Evolutionary conservation across 1,284 basidiomycete genomes (phyloP).

Genomic region (Sparassis latifolia): DNA sequence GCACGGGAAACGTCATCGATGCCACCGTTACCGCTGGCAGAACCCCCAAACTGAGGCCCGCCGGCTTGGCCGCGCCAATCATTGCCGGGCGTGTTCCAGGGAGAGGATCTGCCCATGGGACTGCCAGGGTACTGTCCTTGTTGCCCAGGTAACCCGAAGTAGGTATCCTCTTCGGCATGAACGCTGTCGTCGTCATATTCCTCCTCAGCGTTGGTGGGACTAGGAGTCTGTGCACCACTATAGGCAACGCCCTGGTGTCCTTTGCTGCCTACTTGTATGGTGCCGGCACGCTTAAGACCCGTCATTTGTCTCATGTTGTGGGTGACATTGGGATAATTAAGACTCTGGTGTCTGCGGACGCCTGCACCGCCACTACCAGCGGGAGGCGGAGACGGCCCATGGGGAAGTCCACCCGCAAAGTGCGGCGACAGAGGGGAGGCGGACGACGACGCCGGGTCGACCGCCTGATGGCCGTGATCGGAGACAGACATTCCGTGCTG

Average conservation of each 20-base stretch:
- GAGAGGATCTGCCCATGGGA: slow-evolving; percentile 56
- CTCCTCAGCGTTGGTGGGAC: slow-evolving; percentile 50
- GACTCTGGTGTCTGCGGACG: slow-evolving; percentile 71
- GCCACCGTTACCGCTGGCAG: slow-evolving; percentile 28
- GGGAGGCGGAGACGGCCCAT: slow-evolving; percentile 63
- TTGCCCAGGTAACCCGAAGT: slow-evolving; percentile 27
- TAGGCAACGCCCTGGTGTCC: slow-evolving; percentile 19
- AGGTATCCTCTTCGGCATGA: slow-evolving; percentile 53
- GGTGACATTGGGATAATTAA: slow-evolving; percentile 57
- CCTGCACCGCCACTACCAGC: slow-evolving; percentile 52
- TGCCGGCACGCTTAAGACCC: slow-evolving; percentile 66
- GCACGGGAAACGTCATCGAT: slow-evolving; percentile 75
- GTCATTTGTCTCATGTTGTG: slow-evolving; percentile 43
- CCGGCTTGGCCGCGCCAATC: slow-evolving; percentile 56
- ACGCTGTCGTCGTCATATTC: slow-evolving; percentile 49
- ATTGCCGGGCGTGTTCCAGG: slow-evolving; percentile 50
- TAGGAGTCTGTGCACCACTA: slow-evolving; percentile 30
- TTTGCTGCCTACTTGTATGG: slow-evolving; percentile 49
- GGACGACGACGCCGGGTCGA: slow-evolving; percentile 42
- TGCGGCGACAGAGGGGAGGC: slow-evolving; percentile 59
- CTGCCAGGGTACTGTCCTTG: slow-evolving; percentile 49
- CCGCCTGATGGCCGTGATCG: slow-evolving; percentile 41
- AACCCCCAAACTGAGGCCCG: slow-evolving; percentile 10
- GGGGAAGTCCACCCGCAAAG: slow-evolving; percentile 34
- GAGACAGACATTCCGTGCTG: slow-evolving; percentile 22